phyloP scores from a whole-genome alignment of 2,329 filamentous ascomycete genomes.

The Claviceps pusilla region DNA sequence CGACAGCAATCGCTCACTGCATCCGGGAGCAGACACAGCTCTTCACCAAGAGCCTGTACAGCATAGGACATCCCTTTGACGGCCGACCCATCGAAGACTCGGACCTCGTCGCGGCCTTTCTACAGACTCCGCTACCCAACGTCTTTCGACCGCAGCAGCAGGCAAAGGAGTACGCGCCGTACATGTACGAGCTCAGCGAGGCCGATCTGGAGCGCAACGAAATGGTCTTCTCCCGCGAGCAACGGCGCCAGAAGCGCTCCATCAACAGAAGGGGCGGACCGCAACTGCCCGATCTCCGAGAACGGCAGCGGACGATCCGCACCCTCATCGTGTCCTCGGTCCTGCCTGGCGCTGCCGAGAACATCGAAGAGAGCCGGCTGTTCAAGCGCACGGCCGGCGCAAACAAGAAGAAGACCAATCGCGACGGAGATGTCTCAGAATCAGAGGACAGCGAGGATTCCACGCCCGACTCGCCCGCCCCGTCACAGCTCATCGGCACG shows the following conservation, averaged over 20 bases:
- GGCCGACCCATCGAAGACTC: conserved; percentile 84
- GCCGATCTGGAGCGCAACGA: conserved; percentile 81
- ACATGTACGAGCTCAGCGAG: conserved; percentile 86
- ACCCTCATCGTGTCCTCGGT: conserved; percentile 87
- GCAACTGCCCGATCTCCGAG: conserved; percentile 86
- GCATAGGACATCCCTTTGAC: conserved; percentile 87
- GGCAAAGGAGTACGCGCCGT: conserved; percentile 86
- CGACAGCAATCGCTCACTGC: conserved; percentile 91
- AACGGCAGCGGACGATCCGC: conserved; percentile 81
- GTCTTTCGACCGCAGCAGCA: conserved; percentile 85
- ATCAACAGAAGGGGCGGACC: conserved; percentile 88
- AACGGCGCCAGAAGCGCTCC: conserved; percentile 85
- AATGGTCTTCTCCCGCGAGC: conserved; percentile 82
- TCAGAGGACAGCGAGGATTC: conserved; percentile 89
- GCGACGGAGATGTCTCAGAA: conserved; percentile 63
- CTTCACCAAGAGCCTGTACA: conserved; percentile 85
- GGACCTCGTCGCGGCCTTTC: conserved; percentile 71
- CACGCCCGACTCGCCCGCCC: conserved; percentile 67
- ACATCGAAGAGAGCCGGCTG: conserved; percentile 70
- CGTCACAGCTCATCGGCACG: conserved; percentile 60
- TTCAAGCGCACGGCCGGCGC: conserved; percentile 61
- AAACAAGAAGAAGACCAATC: conserved; percentile 37
- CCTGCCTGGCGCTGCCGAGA: conserved; percentile 68
- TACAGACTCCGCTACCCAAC: conserved; percentile 66
- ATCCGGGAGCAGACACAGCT: conserved; percentile 93